Conservation (phyloP, 2,329 filamentous ascomycete species). For the Diaporthe eres region DNA sequence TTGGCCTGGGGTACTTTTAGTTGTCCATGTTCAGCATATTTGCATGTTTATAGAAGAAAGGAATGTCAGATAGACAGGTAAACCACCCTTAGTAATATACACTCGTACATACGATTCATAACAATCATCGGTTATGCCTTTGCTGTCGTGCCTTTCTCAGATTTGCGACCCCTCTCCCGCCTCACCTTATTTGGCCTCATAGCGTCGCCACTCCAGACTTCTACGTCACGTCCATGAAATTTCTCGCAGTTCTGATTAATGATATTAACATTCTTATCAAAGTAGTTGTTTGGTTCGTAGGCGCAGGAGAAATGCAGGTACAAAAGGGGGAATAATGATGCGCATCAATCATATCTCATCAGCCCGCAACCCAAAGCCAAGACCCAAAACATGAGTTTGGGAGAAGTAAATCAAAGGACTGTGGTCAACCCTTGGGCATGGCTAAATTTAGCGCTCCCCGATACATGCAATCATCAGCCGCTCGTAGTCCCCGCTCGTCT, state of each 20-base stretch:
- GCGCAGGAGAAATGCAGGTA: not conserved
- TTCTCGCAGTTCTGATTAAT: not conserved
- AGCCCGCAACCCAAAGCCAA: not conserved
- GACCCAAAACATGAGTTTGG: not conserved
- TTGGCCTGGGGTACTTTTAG: not conserved
- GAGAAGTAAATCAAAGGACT: no score
- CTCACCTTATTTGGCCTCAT: no score
- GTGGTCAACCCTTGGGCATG: no score
- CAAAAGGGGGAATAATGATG: constrained; percentile 18
- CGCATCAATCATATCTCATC: constrained; percentile 31
- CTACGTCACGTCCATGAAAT: not conserved
- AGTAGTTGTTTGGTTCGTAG: not conserved
- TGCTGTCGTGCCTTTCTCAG: not conserved
- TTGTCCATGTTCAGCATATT: not conserved
- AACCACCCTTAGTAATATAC: not conserved
- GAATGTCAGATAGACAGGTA: not conserved
- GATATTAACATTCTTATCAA: constrained; percentile 15
- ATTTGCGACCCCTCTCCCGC: not conserved
- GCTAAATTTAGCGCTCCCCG: constrained; percentile 54
- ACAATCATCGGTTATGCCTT: not conserved
- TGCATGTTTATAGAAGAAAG: not conserved
- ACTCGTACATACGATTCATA: not conserved
- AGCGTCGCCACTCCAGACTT: not conserved
- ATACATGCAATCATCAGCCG: constrained; percentile 80
- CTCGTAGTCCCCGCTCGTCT: constrained; percentile 90